Evolutionary conservation across 1,284 basidiomycete genomes (phyloP).

Genomic region (Malassezia arunalokei): DNA sequence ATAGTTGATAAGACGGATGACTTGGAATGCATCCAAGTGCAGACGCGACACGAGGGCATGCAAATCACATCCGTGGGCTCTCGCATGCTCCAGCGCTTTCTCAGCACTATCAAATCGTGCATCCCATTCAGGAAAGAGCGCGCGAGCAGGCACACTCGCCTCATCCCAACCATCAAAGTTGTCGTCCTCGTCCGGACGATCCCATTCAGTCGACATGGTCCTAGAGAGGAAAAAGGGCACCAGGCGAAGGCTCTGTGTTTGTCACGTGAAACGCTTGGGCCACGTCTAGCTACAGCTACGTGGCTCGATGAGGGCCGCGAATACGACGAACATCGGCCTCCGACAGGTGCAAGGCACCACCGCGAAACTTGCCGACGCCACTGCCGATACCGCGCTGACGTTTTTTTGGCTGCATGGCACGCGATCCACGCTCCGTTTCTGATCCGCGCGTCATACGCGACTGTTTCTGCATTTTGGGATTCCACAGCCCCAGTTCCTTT

Average conservation of each 20-base stretch:
- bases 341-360: constrained; percentile 30
- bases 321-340: constrained; percentile 29
- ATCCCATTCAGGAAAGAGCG: constrained; percentile 9
- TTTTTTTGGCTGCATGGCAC: constrained; percentile 21
- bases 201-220: constrained; percentile 1
- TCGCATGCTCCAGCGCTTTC: constrained; percentile 27
- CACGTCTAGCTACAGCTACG: constrained; percentile 3
- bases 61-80: constrained; percentile 29
- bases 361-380: constrained; percentile 39
- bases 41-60: constrained; percentile 19
- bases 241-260: neutral
- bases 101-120: constrained; percentile 18
- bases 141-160: constrained; percentile 15
- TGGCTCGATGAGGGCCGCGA: neutral
- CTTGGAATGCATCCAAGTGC: constrained; percentile 33
- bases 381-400: constrained; percentile 32
- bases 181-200: constrained; percentile 15
- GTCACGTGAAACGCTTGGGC: neutral
- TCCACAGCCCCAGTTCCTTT: constrained; percentile 40
- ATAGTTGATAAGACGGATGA: constrained; percentile 41
- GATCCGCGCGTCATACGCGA: constrained; percentile 22
- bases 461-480: constrained; percentile 26
- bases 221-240: too few species aligned
- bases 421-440: constrained; percentile 25
- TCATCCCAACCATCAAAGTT: constrained; percentile 32